Base-by-base conservation (phyloP, 1,139 yeast genomes). In the Yamadazyma buinensis region DNA sequence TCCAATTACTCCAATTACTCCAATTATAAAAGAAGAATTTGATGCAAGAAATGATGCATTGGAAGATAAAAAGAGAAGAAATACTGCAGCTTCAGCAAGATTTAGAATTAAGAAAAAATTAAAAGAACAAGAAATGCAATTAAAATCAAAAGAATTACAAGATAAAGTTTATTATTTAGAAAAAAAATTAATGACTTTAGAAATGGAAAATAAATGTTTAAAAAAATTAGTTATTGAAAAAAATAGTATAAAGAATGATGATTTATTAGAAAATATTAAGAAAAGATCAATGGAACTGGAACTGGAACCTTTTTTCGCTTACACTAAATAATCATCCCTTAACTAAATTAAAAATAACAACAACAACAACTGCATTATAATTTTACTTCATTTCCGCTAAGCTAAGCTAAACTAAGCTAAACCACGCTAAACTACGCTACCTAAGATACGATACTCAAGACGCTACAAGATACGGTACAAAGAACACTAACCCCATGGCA, bases 71-170 rank as follows among this genome's bases (percentile, higher is more conserved):
- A 71, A 88, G 33, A 69, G 84, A 33, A 70, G 90, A 43, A 84
- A 83, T 59, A 82, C 92, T 0, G 90, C 88, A 1, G 95, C 95
- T 1, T 76, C 84, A 30, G 92, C 92, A 1, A 64, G 94, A 40
- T 82, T 85, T 65, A 68, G 95, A 43, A 77, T 82, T 49, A 84
- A 83, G 67, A 84, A 83, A 72, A 87, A 85, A 65, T 49, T 80
- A 56, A 81, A 84, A 52, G 95, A 87, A 57, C 87, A 81, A 55
- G 90, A 86, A 55, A 77, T 86, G 81, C 95, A 86, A 57, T 67
- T 69, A 29, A 76, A 74, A 37, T 68, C 86, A 14, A 67, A 70
- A 47, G 80, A 76, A 37, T 67, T 87, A 42, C 75, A 75, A 46
- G 85, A 82, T 23, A 57, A 75, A 47, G 78, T 85, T 17, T 66